These are phyloP conservation scores for Nadsonia starkeyi-henricii DNA, from an alignment of 1,139 yeast genomes.

Conservation along the genomic window DNA sequence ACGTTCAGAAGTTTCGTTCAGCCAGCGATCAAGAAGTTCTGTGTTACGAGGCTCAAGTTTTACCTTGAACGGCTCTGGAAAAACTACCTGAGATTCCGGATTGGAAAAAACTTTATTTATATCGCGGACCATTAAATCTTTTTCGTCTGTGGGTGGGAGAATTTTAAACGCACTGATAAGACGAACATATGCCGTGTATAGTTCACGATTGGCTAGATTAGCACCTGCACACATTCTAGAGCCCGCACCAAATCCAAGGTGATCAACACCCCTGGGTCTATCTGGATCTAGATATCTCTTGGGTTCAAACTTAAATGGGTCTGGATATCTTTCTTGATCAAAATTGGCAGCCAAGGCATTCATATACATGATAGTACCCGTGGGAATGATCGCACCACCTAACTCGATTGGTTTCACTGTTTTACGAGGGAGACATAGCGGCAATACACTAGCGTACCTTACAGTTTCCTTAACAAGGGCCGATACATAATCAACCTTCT, in stretches of 20 bases:
- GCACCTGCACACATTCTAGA: slow-evolving; percentile 58
- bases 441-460: slow-evolving; percentile 50
- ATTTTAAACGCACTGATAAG: slow-evolving; percentile 29
- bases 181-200: slow-evolving; percentile 35
- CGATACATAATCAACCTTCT: slow-evolving; percentile 32
- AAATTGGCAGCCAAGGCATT: slow-evolving; percentile 63
- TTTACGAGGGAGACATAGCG: slow-evolving; percentile 49
- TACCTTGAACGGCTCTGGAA: slow-evolving; percentile 17
- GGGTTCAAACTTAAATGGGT: slow-evolving; percentile 44
- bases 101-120: slow-evolving; percentile 13
- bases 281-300: slow-evolving; percentile 37
- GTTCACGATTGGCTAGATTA: slow-evolving; percentile 45
- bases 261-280: slow-evolving; percentile 23
- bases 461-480: slow-evolving; percentile 54
- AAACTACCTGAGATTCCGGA: slow-evolving; percentile 16
- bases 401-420: slow-evolving; percentile 38
- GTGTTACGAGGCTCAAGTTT: slow-evolving; percentile 12
- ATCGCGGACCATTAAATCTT: slow-evolving; percentile 13
- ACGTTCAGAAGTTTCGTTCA: not conserved
- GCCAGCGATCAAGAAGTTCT: not conserved
- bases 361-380: slow-evolving; percentile 44
- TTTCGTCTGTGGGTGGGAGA: slow-evolving; percentile 27
- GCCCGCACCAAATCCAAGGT: slow-evolving; percentile 59
- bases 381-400: slow-evolving; percentile 33
- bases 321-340: slow-evolving; percentile 31